Base-by-base conservation (phyloP, 2,329 filamentous ascomycete species). In the Akanthomyces uredinophilus region DNA sequence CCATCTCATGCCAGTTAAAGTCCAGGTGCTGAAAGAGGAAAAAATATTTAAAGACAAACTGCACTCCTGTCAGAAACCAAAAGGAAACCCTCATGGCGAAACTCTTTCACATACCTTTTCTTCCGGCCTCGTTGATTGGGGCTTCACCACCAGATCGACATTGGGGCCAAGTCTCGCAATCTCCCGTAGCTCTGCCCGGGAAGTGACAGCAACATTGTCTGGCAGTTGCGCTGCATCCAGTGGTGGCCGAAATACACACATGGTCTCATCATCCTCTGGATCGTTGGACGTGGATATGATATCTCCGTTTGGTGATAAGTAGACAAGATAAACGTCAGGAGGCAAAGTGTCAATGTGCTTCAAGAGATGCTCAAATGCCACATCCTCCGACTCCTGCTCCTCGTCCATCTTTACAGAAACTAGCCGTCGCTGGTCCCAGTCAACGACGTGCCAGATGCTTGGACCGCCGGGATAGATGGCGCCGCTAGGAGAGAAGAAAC, bases 41-140 rank as follows among this genome's bases (percentile, higher is more conserved):
- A 63, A 71, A 73, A 60, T 76, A 76, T 58, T 77, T 76, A 65
- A 76, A 76, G 5, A 71, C 71, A 35, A 69, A 55, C 65, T 67
- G 55, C 35, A 56, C 2, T 37, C 18, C 27, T 16, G 41, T 61
- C 41, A 62, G 50, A 44, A 39, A n/a, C 52, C 4, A 43, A 22
- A 50, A 39, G 7, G 16, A 5, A 8, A 8, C 14, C 16, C 3
- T 0, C 50, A 5, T 14, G 7, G 47, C 47, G 14, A 2, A 10
- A 22, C n/a, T 16, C 14, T 50, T 7, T 2, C 20, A 27, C 59
- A 54, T 39, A 60, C 63, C 57, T 61, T 65, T 29, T 65, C 44
- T 6, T 55, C 52, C 51, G 20, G 53, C 57, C 64, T 61, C 63
- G 63, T 57, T 14, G 57, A 49, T 10, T 49, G 18, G 47, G 61